Evolutionary conservation across 805 yeast species (phyloP).

Genomic region (Ogataea parapolymorpha): DNA sequence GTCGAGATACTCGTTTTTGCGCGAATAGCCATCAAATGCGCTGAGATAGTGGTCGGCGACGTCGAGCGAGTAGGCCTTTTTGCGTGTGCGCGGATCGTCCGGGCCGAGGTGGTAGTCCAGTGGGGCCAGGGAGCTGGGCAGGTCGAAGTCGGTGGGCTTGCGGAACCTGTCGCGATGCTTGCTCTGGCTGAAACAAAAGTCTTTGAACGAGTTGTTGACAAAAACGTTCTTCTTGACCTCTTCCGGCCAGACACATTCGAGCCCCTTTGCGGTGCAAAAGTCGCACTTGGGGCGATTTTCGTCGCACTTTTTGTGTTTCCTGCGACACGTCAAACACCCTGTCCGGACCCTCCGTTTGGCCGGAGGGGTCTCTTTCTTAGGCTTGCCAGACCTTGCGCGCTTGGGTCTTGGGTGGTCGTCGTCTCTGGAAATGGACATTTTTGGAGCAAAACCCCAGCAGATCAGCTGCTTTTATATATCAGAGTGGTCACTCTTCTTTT

Average conservation of each 20-base stretch:
- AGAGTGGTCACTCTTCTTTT: constrained; percentile 4
- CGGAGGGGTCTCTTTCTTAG: constrained; percentile 30
- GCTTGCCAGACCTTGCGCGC: constrained; percentile 19
- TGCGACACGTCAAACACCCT: constrained; percentile 53
- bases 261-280: constrained; percentile 37
- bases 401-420: constrained; percentile 12
- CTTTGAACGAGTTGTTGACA: constrained; percentile 29
- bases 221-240: constrained; percentile 27
- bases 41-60: constrained; percentile 11
- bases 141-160: neutral
- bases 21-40: constrained; percentile 22
- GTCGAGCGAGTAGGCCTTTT: constrained; percentile 13
- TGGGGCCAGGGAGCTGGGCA: neutral
- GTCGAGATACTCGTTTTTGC: constrained; percentile 15
- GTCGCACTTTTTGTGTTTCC: constrained; percentile 54
- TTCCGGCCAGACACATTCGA: constrained; percentile 39
- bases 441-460: neutral
- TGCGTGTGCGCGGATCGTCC: constrained; percentile 10
- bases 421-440: constrained; percentile 7
- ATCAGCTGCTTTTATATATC: neutral
- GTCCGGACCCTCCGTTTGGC: constrained; percentile 38
- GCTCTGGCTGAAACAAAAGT: constrained; percentile 21
- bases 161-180: constrained; percentile 6
- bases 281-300: constrained; percentile 52
- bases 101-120: neutral